Evolutionary conservation across 2,329 filamentous ascomycete species (phyloP).

Genomic region (Sclerotinia glacialis): DNA sequence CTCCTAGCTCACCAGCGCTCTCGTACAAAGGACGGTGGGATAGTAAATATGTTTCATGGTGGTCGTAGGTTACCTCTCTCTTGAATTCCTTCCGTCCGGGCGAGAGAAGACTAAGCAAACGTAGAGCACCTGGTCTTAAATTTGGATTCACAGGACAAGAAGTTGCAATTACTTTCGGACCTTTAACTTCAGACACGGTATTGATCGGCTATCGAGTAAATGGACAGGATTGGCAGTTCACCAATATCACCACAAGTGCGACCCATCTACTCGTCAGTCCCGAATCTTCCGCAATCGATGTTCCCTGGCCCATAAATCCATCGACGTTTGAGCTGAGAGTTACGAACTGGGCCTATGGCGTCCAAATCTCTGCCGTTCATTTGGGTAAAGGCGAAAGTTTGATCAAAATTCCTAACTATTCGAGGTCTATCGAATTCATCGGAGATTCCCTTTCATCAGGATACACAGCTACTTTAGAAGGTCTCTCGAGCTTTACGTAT

Average conservation of each 20-base stretch:
- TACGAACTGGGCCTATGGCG: constrained; percentile 59
- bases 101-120: constrained; percentile 24
- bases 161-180: constrained; percentile 33
- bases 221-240: constrained; percentile 59
- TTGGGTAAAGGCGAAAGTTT: constrained; percentile 47
- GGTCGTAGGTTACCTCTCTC: constrained; percentile 47
- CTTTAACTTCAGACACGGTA: constrained; percentile 40
- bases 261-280: constrained; percentile 55
- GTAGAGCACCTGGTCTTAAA: constrained; percentile 40
- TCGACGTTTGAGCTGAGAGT: constrained; percentile 57
- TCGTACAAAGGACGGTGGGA: constrained; percentile 64
- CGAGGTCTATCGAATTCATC: constrained; percentile 45
- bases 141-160: constrained; percentile 33
- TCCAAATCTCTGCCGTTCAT: constrained; percentile 55
- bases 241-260: constrained; percentile 55
- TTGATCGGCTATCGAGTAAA: constrained; percentile 57
- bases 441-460: constrained; percentile 52
- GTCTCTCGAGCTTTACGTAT: constrained; percentile 55
- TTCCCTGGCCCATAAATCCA: constrained; percentile 45
- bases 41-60: constrained; percentile 58
- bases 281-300: constrained; percentile 46
- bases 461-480: constrained; percentile 58
- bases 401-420: constrained; percentile 43
- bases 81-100: not conserved
- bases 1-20: constrained; percentile 51